Percentiles rank a stretch among this genome's conserved stretches.
phyloP scores from a whole-genome alignment of 2,329 filamentous ascomycete genomes.

The Aureobasidium sp. region DNA sequence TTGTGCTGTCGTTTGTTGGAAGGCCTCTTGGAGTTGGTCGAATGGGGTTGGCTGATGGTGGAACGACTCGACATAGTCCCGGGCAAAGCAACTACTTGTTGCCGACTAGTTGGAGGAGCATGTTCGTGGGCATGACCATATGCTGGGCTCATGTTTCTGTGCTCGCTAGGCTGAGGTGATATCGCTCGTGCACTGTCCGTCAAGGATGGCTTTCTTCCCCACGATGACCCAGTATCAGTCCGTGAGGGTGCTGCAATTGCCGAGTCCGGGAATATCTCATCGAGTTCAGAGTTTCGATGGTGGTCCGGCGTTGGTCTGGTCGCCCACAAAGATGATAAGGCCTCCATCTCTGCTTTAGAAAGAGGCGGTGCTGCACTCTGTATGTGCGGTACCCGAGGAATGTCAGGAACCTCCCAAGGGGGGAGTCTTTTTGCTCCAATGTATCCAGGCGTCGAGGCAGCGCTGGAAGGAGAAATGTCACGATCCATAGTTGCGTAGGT shows the following conservation, averaged over 20 bases:
- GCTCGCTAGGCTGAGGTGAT: not conserved
- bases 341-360: not conserved
- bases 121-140: conserved; percentile 1
- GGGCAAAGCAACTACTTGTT: not conserved
- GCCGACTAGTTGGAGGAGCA: not conserved
- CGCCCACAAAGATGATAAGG: not conserved
- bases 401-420: not conserved
- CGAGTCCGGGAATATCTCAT: not conserved
- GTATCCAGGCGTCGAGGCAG: not conserved
- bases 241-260: not conserved
- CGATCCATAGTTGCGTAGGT: not conserved
- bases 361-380: not conserved
- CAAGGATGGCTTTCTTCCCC: not conserved
- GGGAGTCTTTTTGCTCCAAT: not conserved
- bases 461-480: not conserved
- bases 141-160: not conserved
- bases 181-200: not conserved
- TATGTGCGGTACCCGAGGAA: not conserved
- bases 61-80: conserved; percentile 12
- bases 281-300: not conserved
- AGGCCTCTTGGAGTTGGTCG: not conserved
- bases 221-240: not conserved
- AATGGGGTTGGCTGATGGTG: not conserved
- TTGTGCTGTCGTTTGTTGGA: not conserved
- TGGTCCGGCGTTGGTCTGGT: not conserved